Percentiles rank a stretch among this genome's conserved stretches.
Conservation (phyloP, 768 basidiomycete species). For the Tylopilus cervinicoccineus region DNA sequence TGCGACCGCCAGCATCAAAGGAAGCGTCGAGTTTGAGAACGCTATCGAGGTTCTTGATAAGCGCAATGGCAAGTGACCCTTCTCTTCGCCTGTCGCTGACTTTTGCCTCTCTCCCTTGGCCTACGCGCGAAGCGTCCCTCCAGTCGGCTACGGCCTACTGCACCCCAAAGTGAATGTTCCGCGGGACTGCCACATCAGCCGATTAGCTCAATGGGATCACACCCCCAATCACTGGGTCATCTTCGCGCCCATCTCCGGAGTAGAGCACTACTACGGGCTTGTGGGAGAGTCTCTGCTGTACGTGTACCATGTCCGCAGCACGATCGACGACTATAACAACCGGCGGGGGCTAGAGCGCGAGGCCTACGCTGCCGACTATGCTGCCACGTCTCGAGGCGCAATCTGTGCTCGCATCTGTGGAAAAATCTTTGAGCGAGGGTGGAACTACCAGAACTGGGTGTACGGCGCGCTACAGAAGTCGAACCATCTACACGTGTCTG, state of each 20-base stretch:
- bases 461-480: slow-evolving; percentile 5
- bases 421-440: not conserved
- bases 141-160: not conserved
- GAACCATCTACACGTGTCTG: slow-evolving; percentile 2
- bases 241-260: slow-evolving; percentile 1
- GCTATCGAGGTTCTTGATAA: not conserved
- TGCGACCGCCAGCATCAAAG: no score
- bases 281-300: not conserved
- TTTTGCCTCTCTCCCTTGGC: not conserved
- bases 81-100: not conserved
- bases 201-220: not conserved
- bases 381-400: slow-evolving; percentile 5
- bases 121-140: not conserved
- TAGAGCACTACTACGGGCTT: slow-evolving; percentile 11
- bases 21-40: no score
- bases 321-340: not conserved
- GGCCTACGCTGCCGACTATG: slow-evolving; percentile 4
- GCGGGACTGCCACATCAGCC: not conserved
- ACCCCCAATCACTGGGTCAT: slow-evolving; percentile 6
- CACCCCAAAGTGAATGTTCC: slow-evolving; percentile 2
- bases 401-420: not conserved
- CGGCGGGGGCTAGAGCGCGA: slow-evolving; percentile 3
- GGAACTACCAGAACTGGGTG: slow-evolving; percentile 6
- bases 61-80: not conserved
- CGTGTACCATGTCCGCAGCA: not conserved